phyloP scores from a whole-genome alignment of 768 basidiomycete genomes.

The Mycena amicta region DNA sequence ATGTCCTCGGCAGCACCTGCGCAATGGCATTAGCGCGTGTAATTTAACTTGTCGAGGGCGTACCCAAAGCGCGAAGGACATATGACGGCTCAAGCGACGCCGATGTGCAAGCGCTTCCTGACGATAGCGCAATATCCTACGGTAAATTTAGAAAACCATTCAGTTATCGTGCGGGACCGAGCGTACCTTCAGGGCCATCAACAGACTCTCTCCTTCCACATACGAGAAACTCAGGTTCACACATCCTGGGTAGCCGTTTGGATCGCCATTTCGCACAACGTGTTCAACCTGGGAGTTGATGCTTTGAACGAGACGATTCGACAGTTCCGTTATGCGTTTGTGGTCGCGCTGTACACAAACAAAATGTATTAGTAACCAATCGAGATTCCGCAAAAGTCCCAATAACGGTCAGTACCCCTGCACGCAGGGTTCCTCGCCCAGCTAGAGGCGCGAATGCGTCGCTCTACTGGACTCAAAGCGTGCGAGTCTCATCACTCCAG shows the following conservation, averaged over 20 bases:
- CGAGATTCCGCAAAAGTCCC: neutral
- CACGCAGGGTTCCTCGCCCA: slow-evolving; percentile 68
- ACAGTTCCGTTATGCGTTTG: slow-evolving; percentile 67
- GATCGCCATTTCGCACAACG: slow-evolving; percentile 93
- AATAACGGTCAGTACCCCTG: slow-evolving; percentile 86
- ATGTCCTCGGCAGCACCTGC: slow-evolving; percentile 96
- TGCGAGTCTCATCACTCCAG: slow-evolving; percentile 51
- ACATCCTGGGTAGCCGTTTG: slow-evolving; percentile 91
- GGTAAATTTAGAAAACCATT: slow-evolving; percentile 9
- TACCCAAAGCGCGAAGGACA: slow-evolving; percentile 92
- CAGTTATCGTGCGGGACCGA: neutral
- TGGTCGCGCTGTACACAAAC: slow-evolving; percentile 89
- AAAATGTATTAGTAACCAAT: slow-evolving; percentile 27
- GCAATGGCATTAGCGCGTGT: slow-evolving; percentile 3
- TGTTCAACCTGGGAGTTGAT: slow-evolving; percentile 86
- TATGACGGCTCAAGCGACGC: slow-evolving; percentile 98
- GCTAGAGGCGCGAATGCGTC: slow-evolving; percentile 42
- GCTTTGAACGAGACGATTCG: slow-evolving; percentile 77
- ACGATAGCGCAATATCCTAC: slow-evolving; percentile 95
- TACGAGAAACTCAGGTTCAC: slow-evolving; percentile 95
- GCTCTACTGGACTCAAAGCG: slow-evolving; percentile 51
- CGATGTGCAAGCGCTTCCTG: slow-evolving; percentile 97
- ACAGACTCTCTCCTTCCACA: slow-evolving; percentile 93
- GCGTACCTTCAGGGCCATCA: slow-evolving; percentile 94
- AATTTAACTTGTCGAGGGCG: slow-evolving; percentile 12